Percentiles rank a stretch among this genome's conserved stretches.
These are phyloP conservation scores for Leptodermis oblonga DNA, from an alignment of 257 asterid genomes.

Conservation along the genomic window DNA sequence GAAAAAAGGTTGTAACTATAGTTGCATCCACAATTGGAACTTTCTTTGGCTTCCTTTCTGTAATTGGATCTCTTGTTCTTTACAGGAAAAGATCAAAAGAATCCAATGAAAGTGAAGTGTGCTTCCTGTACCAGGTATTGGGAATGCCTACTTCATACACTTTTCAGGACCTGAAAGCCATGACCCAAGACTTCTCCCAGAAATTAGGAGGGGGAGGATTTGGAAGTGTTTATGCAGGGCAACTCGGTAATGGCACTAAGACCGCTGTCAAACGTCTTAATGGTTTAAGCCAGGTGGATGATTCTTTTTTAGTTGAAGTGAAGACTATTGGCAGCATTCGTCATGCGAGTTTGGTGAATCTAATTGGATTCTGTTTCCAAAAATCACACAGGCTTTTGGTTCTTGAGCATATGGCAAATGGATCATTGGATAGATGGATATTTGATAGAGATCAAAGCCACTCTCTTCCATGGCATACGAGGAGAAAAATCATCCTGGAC, in stretches of 20 bases:
- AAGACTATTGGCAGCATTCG: conserved; percentile 20
- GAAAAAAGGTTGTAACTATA: not conserved
- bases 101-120: not conserved
- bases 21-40: conserved; percentile 3
- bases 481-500: conserved; percentile 17
- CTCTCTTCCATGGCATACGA: conserved; percentile 16
- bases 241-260: conserved; percentile 4
- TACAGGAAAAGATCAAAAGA: not conserved
- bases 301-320: conserved; percentile 23
- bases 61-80: not conserved
- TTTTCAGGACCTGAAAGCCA: conserved; percentile 2
- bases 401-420: conserved; percentile 25
- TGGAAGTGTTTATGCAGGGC: conserved; percentile 23
- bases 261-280: conserved; percentile 24
- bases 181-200: conserved; percentile 14
- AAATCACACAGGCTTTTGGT: conserved; percentile 23
- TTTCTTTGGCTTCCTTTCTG: not conserved
- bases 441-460: not conserved
- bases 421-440: conserved; percentile 28
- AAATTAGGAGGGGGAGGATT: conserved; percentile 30
- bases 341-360: conserved; percentile 27
- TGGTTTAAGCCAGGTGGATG: conserved; percentile 2
- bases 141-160: conserved; percentile 18
- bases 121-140: not conserved
- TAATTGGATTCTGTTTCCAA: conserved; percentile 19